Percentiles rank a stretch among this genome's conserved stretches.
Evolutionary conservation across 2,329 filamentous ascomycete species (phyloP).

Genomic region (Gnomoniopsis smithogilvyi): DNA sequence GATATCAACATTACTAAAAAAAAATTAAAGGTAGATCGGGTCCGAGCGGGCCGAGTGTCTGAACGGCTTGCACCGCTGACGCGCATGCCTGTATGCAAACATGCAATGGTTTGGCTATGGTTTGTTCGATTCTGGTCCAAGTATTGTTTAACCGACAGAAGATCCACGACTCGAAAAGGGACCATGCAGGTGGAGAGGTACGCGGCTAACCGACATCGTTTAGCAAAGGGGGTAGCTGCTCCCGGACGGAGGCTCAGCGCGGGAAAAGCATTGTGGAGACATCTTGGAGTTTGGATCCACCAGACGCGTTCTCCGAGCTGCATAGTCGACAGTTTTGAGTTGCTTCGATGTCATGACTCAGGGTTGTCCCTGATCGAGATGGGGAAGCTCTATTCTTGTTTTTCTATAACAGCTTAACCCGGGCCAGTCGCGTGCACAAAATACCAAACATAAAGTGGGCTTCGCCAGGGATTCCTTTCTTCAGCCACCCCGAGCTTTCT

Average conservation of each 20-base stretch:
- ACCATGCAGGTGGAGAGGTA: neutral
- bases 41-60: too few species aligned
- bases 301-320: neutral
- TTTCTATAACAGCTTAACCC: neutral
- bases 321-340: too few species aligned
- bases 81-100: neutral
- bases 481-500: too few species aligned
- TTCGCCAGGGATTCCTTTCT: too few species aligned
- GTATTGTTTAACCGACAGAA: neutral
- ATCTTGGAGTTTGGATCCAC: neutral
- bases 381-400: neutral
- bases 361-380: too few species aligned
- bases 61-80: too few species aligned
- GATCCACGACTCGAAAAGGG: neutral
- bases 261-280: neutral
- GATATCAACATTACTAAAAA: neutral
- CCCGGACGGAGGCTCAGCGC: neutral
- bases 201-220: neutral
- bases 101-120: neutral
- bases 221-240: neutral
- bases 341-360: too few species aligned
- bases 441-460: neutral
- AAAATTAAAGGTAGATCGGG: neutral
- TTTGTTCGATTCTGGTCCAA: too few species aligned
- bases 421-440: neutral